A percentile compares a stretch with the other conserved stretches of the same genome.
Evolutionary conservation across 2,329 filamentous ascomycete species (phyloP).

Genomic region (Sclerotinia borealis): DNA sequence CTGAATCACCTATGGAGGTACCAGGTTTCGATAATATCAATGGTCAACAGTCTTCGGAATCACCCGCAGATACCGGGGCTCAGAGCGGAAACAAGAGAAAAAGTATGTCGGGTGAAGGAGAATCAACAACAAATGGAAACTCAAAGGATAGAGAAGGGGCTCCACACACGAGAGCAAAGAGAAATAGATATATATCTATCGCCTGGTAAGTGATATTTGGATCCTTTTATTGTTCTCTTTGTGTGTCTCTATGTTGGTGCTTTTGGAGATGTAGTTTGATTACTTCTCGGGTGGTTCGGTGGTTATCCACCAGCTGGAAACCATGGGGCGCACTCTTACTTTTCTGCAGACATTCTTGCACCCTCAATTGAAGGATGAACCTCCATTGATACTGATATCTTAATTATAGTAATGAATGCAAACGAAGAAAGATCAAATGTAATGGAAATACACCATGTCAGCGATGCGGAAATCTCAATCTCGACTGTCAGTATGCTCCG

Average conservation of each 20-base stretch:
- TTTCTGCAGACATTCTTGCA: neutral
- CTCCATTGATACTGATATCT: neutral
- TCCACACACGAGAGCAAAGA: constrained; percentile 31
- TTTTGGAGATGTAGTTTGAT: neutral
- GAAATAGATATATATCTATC: constrained; percentile 35
- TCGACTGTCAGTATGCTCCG: constrained; percentile 59
- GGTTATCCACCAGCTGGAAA: neutral
- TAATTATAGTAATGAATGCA: constrained; percentile 56
- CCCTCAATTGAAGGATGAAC: neutral
- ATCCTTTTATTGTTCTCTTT: neutral
- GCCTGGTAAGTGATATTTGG: constrained; percentile 28
- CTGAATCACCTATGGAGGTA: constrained; percentile 27
- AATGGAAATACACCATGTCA: constrained; percentile 64
- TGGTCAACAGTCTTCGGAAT: constrained; percentile 28
- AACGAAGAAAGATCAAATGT: constrained; percentile 70
- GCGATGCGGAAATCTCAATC: constrained; percentile 61
- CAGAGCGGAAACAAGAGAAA: constrained; percentile 32
- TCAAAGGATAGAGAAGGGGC: constrained; percentile 9
- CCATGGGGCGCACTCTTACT: no score
- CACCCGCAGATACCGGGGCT: constrained; percentile 26
- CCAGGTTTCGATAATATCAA: constrained; percentile 23
- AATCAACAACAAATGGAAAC: constrained; percentile 10
- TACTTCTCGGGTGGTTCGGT: neutral
- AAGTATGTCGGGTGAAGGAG: constrained; percentile 18
- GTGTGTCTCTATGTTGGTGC: neutral